Conservation (phyloP, 73 alveolate species). For the Diophrys appendiculata region DNA sequence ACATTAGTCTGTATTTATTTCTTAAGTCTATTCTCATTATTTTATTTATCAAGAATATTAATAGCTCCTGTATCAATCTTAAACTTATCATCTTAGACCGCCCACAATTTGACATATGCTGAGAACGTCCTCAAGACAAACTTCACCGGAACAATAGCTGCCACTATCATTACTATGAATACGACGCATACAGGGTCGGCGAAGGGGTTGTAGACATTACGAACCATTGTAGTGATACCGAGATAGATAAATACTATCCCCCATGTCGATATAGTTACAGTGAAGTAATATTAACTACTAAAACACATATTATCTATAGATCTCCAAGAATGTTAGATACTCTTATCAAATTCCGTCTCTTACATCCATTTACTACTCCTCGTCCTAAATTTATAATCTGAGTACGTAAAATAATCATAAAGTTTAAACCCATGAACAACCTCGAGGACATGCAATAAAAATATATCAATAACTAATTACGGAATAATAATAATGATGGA, state of each 20-base stretch:
- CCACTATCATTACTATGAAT: conserved; percentile 25
- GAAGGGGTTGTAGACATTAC: conserved; percentile 80
- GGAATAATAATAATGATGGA: conserved; percentile 62
- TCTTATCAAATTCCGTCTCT: conserved; percentile 56
- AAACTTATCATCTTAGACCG: conserved; percentile 49
- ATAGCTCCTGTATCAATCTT: conserved; percentile 59
- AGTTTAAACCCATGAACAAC: conserved; percentile 68
- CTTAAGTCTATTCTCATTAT: conserved; percentile 61
- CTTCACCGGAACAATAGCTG: conserved; percentile 33
- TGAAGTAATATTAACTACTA: conserved; percentile 76
- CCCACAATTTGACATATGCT: conserved; percentile 58
- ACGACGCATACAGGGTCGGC: conserved; percentile 72
- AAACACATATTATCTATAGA: conserved; percentile 86
- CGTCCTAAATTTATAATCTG: conserved; percentile 55
- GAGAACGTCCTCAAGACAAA: conserved; percentile 27
- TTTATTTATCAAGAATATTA: conserved; percentile 70
- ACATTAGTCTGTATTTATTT: conserved; percentile 58
- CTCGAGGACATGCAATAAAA: conserved; percentile 66
- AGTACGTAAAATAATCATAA: conserved; percentile 73
- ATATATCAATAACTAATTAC: conserved; percentile 61
- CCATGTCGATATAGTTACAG: conserved; percentile 39
- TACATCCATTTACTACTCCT: conserved; percentile 61
- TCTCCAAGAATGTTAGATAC: conserved; percentile 77
- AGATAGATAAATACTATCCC: conserved; percentile 66
- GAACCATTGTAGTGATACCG: conserved; percentile 68